These are phyloP conservation scores for Fraxinus greggii DNA, from an alignment of 305 asterid genomes.

Conservation along the genomic window DNA sequence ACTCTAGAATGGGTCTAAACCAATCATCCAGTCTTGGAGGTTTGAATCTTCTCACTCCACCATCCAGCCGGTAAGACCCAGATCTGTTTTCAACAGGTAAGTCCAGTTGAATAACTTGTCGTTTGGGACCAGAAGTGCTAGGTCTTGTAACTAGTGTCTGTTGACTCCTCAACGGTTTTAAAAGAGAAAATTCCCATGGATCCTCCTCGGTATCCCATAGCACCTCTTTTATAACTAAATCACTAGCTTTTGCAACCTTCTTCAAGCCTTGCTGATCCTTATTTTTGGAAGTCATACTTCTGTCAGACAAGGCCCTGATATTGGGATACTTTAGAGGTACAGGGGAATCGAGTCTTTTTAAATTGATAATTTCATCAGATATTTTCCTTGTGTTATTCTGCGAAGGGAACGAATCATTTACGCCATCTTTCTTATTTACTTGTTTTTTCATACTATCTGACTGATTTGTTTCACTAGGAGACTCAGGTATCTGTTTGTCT, in stretches of 20 bases:
- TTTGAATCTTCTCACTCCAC: slow-evolving; percentile 69
- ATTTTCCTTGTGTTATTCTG: slow-evolving; percentile 30
- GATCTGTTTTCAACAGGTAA: slow-evolving; percentile 57
- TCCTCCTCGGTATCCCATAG: slow-evolving; percentile 53
- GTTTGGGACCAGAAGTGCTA: slow-evolving; percentile 57
- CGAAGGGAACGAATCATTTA: slow-evolving; percentile 19
- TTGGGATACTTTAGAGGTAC: slow-evolving; percentile 35
- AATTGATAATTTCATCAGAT: slow-evolving; percentile 33
- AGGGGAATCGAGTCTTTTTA: slow-evolving; percentile 32
- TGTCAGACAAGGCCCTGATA: slow-evolving; percentile 36
- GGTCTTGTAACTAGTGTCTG: slow-evolving; percentile 50
- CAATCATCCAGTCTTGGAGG: slow-evolving; percentile 89
- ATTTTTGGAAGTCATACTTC: slow-evolving; percentile 28
- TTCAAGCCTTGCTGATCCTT: slow-evolving; percentile 35
- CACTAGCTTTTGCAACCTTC: slow-evolving; percentile 38
- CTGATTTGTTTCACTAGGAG: slow-evolving; percentile 40
- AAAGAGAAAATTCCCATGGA: slow-evolving; percentile 70
- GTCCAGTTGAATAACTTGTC: slow-evolving; percentile 83
- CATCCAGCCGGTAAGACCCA: slow-evolving; percentile 51
- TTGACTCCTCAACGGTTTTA: slow-evolving; percentile 60
- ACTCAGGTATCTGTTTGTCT: slow-evolving; percentile 30
- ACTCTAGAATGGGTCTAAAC: slow-evolving; percentile 76
- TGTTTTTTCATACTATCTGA: slow-evolving; percentile 36
- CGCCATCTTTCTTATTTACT: slow-evolving; percentile 25
- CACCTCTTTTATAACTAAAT: slow-evolving; percentile 42